Evolutionary conservation across 495 filamentous ascomycete genomes (phyloP).

Genomic region (Penicillium coprophilum): DNA sequence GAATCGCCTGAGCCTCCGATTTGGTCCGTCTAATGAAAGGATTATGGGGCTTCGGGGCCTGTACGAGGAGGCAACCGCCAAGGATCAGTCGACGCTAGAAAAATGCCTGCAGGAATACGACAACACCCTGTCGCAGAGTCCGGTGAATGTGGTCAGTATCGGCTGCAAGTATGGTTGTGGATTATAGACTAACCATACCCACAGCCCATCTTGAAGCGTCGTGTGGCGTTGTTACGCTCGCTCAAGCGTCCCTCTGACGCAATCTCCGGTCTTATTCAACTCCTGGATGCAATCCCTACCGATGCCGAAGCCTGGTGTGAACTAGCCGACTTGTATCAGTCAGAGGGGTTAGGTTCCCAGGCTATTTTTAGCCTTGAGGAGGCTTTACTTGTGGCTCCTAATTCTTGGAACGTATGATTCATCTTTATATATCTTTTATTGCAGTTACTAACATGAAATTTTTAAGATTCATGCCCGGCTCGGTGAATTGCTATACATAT

Average conservation of each 20-base stretch:
- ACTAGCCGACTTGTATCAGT: conserved; percentile 79
- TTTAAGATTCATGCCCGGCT: conserved; percentile 79
- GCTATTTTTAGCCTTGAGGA: conserved; percentile 90
- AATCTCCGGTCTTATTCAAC: conserved; percentile 65
- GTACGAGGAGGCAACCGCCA: conserved; percentile 80
- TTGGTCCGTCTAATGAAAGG: conserved; percentile 78
- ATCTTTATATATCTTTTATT: not conserved
- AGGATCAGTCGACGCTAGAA: conserved; percentile 60
- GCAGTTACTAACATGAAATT: conserved; percentile 2
- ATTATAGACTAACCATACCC: not conserved
- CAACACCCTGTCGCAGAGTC: conserved; percentile 65
- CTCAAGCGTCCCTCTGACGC: conserved; percentile 69
- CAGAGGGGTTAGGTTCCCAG: conserved; percentile 72
- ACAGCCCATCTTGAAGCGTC: conserved; percentile 83
- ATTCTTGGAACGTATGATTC: conserved; percentile 84
- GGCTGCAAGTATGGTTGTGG: not conserved
- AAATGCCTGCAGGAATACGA: conserved; percentile 75
- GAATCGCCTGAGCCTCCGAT: conserved; percentile 69
- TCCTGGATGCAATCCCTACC: conserved; percentile 81
- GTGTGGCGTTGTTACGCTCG: conserved; percentile 74
- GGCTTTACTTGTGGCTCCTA: conserved; percentile 80
- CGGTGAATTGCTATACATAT: conserved; percentile 77
- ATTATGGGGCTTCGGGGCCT: conserved; percentile 79
- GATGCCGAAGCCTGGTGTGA: conserved; percentile 96
- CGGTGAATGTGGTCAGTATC: conserved; percentile 72